Conservation (phyloP, 345 rosid genomes). For the Camelina sativa region DNA sequence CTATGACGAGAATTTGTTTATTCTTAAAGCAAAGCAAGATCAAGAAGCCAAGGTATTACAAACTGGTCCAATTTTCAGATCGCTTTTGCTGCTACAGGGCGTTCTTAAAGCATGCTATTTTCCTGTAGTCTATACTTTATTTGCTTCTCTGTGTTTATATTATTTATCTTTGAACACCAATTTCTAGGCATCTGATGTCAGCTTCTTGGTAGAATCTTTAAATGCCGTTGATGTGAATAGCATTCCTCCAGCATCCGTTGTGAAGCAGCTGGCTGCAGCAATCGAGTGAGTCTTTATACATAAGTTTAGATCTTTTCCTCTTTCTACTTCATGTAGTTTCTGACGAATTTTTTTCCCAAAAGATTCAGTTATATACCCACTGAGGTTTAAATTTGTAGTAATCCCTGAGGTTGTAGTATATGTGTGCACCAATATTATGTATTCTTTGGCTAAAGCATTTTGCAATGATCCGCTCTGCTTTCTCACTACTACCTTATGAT, state of each 20-base stretch:
- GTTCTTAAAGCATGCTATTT: background rate
- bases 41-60: conserved; percentile 79
- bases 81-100: background rate
- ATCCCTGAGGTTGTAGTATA: conserved; percentile 1
- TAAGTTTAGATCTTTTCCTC: too few species aligned
- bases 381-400: conserved; percentile 17
- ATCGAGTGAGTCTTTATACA: conserved; percentile 68
- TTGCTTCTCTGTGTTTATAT: conserved; percentile 7
- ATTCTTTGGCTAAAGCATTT: conserved; percentile 27
- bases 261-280: conserved; percentile 84
- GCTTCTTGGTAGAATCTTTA: conserved; percentile 58
- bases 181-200: conserved; percentile 62
- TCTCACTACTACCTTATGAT: conserved; percentile 17
- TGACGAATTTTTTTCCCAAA: background rate
- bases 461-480: conserved; percentile 4
- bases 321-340: conserved; percentile 10
- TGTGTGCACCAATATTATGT: background rate
- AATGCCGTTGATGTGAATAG: conserved; percentile 57
- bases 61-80: conserved; percentile 16
- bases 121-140: conserved; percentile 6
- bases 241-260: conserved; percentile 69
- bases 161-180: conserved; percentile 10
- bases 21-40: conserved; percentile 69
- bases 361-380: conserved; percentile 1
- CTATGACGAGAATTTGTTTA: conserved; percentile 68